Conservation (phyloP, 441 rosid genomes). For the Eruca vesicaria region DNA sequence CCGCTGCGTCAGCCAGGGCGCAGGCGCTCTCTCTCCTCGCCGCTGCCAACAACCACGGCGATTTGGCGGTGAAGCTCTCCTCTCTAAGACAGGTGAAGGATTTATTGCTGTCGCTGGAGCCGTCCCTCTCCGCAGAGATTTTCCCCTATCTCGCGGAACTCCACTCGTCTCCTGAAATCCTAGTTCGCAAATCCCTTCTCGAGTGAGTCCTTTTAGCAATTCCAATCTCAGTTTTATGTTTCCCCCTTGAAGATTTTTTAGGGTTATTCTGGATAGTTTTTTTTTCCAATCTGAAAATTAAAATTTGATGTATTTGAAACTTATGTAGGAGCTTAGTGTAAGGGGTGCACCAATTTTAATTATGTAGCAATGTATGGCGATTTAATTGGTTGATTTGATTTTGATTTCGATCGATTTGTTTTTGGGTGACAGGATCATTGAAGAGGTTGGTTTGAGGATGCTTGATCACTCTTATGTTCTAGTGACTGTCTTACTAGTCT, state of each 20-base stretch:
- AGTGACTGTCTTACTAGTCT: slow-evolving; percentile 61
- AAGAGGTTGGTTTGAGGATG: slow-evolving; percentile 71
- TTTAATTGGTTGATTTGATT: slow-evolving; percentile 8
- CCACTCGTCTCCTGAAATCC: slow-evolving; percentile 74
- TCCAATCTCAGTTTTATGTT: neutral
- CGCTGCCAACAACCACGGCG: slow-evolving; percentile 87
- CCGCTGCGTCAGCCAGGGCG: slow-evolving; percentile 50
- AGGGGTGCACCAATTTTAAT: too few relatives aligned
- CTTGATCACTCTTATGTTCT: slow-evolving; percentile 61
- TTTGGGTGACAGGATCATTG: slow-evolving; percentile 67
- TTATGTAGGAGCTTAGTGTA: too few relatives aligned
- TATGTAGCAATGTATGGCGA: too few relatives aligned
- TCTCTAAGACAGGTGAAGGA: slow-evolving; percentile 85
- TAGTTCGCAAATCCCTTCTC: slow-evolving; percentile 75
- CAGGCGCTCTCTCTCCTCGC: slow-evolving; percentile 85
- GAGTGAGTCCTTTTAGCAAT: slow-evolving; percentile 65
- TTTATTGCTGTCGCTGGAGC: slow-evolving; percentile 63
- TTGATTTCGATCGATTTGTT: slow-evolving; percentile 17
- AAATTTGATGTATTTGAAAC: too few relatives aligned
- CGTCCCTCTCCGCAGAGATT: slow-evolving; percentile 75
- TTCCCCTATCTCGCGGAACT: slow-evolving; percentile 80
- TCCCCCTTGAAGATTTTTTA: neutral
- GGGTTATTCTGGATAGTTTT: slow-evolving; percentile 18
- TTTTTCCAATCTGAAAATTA: neutral
- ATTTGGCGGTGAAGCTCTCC: slow-evolving; percentile 92